Evolutionary conservation across 352 stramenopile species (phyloP).

Genomic region (Sclerospora graminicola): DNA sequence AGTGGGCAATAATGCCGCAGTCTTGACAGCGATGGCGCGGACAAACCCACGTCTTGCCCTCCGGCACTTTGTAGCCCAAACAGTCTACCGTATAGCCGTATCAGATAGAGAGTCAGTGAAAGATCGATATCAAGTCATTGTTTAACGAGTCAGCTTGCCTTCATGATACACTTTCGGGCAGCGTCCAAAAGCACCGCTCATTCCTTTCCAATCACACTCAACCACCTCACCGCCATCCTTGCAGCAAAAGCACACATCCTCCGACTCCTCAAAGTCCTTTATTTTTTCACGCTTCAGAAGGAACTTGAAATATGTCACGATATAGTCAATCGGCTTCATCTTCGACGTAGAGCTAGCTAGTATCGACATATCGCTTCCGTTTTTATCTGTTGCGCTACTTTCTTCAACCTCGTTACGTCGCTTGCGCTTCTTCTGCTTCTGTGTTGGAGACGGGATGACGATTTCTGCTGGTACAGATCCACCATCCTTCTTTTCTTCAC

Average conservation of each 20-base stretch:
- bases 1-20: constrained; percentile 45
- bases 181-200: constrained; percentile 21
- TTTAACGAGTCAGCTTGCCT: constrained; percentile 19
- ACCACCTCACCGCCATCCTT: constrained; percentile 74
- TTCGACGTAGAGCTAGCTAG: not conserved
- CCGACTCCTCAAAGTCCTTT: constrained; percentile 32
- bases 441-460: not conserved
- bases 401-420: constrained; percentile 19
- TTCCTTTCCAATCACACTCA: constrained; percentile 63
- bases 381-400: constrained; percentile 14
- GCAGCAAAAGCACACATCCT: constrained; percentile 80
- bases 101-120: not conserved
- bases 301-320: constrained; percentile 58
- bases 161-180: constrained; percentile 80
- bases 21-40: constrained; percentile 57
- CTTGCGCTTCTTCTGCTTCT: constrained; percentile 41
- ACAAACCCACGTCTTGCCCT: constrained; percentile 51
- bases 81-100: constrained; percentile 41
- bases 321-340: constrained; percentile 58
- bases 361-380: not conserved
- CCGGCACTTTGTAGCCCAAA: constrained; percentile 46
- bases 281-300: constrained; percentile 32
- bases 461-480: not conserved
- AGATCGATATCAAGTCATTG: not conserved
- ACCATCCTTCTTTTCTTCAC: not conserved